These are phyloP conservation scores for Inga oerstediana DNA, from an alignment of 306 rosid species.

Conservation along the genomic window DNA sequence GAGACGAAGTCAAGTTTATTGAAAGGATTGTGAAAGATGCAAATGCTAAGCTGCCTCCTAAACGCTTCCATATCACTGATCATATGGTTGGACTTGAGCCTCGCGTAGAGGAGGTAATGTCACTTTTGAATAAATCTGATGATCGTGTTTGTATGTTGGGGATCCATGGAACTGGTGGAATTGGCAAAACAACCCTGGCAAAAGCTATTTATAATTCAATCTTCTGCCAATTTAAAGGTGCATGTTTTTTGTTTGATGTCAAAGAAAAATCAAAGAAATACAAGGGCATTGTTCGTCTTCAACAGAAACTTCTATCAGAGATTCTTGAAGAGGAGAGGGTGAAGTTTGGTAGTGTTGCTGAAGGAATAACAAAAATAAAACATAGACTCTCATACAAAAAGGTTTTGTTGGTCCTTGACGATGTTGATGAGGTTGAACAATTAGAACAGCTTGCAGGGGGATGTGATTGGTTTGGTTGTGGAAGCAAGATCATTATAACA, in stretches of 20 bases:
- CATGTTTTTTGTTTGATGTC: neutral
- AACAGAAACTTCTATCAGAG: neutral
- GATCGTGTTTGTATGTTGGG: neutral
- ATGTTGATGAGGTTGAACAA: neutral
- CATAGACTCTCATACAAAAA: neutral
- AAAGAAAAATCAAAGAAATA: neutral
- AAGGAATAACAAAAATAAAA: neutral
- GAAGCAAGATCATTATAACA: constrained; percentile 9
- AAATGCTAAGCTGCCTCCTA: neutral
- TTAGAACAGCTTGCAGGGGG: neutral
- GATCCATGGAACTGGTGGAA: neutral
- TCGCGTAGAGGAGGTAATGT: neutral
- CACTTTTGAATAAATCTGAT: neutral
- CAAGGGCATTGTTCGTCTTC: neutral
- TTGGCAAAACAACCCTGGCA: neutral
- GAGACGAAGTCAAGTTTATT: neutral
- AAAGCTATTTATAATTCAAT: neutral
- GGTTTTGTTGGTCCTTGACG: neutral
- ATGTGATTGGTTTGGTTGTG: neutral
- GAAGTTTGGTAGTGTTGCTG: neutral
- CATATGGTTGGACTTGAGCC: neutral
- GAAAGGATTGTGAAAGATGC: neutral
- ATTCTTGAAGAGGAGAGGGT: neutral
- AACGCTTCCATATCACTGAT: neutral
- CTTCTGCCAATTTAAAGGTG: neutral